Base-by-base conservation (phyloP, 2,329 filamentous ascomycete species). In the Elsinoe necatrix region DNA sequence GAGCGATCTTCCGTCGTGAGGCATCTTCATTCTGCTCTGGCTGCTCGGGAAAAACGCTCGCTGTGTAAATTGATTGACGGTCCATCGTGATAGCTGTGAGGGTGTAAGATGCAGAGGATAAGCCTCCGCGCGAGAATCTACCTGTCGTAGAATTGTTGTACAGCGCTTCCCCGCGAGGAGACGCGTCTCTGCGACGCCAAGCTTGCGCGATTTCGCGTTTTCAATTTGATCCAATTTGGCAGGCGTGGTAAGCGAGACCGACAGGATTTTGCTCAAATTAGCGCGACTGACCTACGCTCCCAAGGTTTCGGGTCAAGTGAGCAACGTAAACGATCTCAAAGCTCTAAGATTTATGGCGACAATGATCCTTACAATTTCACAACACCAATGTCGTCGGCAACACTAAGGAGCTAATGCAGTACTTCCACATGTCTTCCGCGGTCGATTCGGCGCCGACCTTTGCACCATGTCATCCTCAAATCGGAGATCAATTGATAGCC, bases 51-150 rank as follows among this genome's bases (percentile, higher is more conserved):
- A 89, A 89, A 60, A 96, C 84, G 67, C 86, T 91, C 64, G 92
- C 78, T 3, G 90, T 86, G 72, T 91, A 96, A 52, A 90, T 84
- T 61, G 89, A 90, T 75, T 89, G 87, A 66, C 85, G 82, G 79
- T 98, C 92, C 89, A 95, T 95, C 9, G 48, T 61, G 61, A 55
- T 4, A 11, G 20, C 3, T 43, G 7, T 18, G 16, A 14, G 41
- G n/a, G 41, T 43, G 12, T 20, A 8, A 8, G 21, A 21, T n/a
- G 41, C 8, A 12, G 14, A 20, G 3, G 18, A 6, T 4, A 43
- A 16, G 41, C 27, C 4, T 29, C 9, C 27, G 27, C 9, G 14
- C 4, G 34, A 6, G 5, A 4, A n/a, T 37, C 34, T 37, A 6
- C 14, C 14, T 37, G 4, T 37, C 12, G 34, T 37, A 25, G 27